Percentiles rank a stretch among this genome's conserved stretches.
Conservation (phyloP, 2,329 filamentous ascomycete species). For the Leptographium galeiforme region DNA sequence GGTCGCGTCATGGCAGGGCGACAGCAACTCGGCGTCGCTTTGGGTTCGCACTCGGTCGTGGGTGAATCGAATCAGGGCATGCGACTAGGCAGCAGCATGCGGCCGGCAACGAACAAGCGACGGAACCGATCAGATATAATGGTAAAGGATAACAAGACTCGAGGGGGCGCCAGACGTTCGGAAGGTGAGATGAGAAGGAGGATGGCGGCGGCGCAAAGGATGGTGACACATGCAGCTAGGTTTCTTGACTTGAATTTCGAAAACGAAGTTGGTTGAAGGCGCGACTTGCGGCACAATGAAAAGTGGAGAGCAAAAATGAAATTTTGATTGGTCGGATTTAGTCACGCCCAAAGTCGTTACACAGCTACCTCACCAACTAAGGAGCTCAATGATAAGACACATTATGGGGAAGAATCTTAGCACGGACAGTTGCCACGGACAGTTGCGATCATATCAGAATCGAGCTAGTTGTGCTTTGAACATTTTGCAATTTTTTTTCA, state of each 20-base stretch:
- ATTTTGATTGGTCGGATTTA: not conserved
- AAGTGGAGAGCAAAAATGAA: not conserved
- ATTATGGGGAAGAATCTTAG: no score
- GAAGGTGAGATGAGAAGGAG: not conserved
- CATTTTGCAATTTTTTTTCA: slow-evolving; percentile 1
- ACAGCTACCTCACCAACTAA: no score
- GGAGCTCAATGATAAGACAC: not conserved
- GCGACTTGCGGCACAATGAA: not conserved
- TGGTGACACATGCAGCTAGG: not conserved
- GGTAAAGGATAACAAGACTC: not conserved
- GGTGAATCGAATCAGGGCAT: not conserved
- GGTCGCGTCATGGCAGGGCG: not conserved
- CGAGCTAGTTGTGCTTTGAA: not conserved
- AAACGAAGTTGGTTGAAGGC: not conserved
- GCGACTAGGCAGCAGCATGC: not conserved
- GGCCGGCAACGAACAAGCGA: not conserved
- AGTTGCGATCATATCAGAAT: not conserved
- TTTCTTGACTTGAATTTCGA: not conserved
- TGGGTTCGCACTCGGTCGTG: not conserved
- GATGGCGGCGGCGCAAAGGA: not conserved
- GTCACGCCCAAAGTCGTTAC: no score
- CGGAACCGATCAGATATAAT: not conserved
- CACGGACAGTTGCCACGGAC: no score
- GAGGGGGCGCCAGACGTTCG: not conserved
- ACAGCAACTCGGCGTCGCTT: not conserved